Evolutionary conservation across 129 eudicot genomes (phyloP), one percentile per base, ranked within the genome.

Genomic region (Pseudognaphalium luteoalbum): DNA sequence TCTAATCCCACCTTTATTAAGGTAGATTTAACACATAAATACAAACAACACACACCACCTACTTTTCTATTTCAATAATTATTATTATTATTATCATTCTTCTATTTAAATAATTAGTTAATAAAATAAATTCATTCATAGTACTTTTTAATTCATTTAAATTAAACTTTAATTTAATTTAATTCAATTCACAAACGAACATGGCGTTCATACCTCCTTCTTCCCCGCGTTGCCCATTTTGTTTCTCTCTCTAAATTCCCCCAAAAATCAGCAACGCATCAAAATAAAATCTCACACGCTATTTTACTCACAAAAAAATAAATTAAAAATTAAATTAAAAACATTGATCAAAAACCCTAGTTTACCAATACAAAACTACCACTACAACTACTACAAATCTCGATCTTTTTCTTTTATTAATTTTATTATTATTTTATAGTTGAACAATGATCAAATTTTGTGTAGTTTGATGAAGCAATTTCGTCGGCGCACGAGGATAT

Each of bases 401-500:
- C 60, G 79, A 72, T 76, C 76, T 78, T 47, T 14, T 14, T 30
- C 28, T 25, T 25, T 25, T 25, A 25, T 25, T 15, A 47, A 11
- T 20, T 69, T 25, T 52, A 19, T 42, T 20, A 44, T 25, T 52
- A 19, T 42, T 52, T 66, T 51, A 1, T 1, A 63, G 64, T 58
- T 12, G 44, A 41, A 78, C n/a, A n/a, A 71, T 65, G 81, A 73
- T 57, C 41, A 64, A 52, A 29, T 2, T 58, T 5, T 25, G 12
- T 68, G 35, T 28, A 16, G 7, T 22, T 41, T 83, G 88, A 94
- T 91, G 99, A 91, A 81, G 94, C 79, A 72, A 73, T 81, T 83
- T 56, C 86, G 84, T 17, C 85, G 82, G 80, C 81, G 87, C 75
- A 82, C 91, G 83, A 89, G 97, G 96, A 91, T 82, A 68, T 85